phyloP scores from a whole-genome alignment of 75 land plant species.

The Picea glauca region DNA sequence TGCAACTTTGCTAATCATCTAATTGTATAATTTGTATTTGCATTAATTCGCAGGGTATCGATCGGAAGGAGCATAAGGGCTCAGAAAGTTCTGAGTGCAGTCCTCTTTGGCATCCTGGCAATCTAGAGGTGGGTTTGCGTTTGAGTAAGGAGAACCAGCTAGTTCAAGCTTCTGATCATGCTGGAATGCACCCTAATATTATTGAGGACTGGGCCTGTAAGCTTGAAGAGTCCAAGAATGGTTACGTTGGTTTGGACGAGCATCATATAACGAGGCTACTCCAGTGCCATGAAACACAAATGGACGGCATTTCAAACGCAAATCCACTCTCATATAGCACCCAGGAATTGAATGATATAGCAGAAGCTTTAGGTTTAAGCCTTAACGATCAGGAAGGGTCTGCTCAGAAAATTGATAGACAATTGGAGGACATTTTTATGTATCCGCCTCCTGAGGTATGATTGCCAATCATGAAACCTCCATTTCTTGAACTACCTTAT shows the following conservation, averaged over 20 bases:
- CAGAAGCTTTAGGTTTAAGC: not conserved
- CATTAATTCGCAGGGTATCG: not conserved
- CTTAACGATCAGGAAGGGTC: not conserved
- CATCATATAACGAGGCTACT: not conserved
- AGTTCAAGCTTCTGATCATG: not conserved
- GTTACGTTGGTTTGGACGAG: not conserved
- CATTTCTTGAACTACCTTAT: no score
- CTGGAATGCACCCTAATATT: not conserved
- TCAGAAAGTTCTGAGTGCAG: not conserved
- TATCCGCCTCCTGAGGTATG: not conserved
- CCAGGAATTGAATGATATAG: not conserved
- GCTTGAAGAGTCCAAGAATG: not conserved
- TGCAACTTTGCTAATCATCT: not conserved
- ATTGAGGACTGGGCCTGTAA: not conserved
- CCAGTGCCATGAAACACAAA: not conserved
- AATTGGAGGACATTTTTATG: slow-evolving; percentile 5
- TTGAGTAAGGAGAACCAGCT: no score
- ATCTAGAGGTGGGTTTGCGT: not conserved
- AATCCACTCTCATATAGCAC: not conserved
- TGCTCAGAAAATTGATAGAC: not conserved
- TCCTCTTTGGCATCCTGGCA: not conserved
- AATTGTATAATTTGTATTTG: not conserved
- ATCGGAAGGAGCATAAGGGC: slow-evolving; percentile 1
- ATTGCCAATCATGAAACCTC: not conserved
- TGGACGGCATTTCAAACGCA: not conserved